Percentiles rank a stretch among this genome's conserved stretches.
Evolutionary conservation across 1,284 basidiomycete genomes (phyloP).

Genomic region (Gymnopus androsaceus): DNA sequence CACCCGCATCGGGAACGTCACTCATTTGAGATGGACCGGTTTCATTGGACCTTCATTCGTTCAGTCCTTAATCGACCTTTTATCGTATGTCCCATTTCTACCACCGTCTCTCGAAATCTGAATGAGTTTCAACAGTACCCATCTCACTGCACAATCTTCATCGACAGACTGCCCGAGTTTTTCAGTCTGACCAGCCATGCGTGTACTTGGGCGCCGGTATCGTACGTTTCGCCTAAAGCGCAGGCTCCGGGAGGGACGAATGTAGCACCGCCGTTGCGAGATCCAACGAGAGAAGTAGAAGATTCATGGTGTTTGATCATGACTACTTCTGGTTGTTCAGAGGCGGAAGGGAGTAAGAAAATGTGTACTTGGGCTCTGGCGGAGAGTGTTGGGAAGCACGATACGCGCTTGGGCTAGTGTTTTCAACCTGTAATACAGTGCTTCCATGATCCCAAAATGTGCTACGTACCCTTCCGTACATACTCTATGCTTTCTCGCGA

Average conservation of each 20-base stretch:
- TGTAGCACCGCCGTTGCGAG: slow-evolving; percentile 30
- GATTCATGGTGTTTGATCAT: slow-evolving; percentile 51
- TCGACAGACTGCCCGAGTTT: slow-evolving; percentile 22
- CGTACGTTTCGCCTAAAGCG: slow-evolving; percentile 42
- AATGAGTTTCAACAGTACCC: slow-evolving; percentile 13
- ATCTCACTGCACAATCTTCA: slow-evolving; percentile 4
- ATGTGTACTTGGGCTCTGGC: slow-evolving; percentile 40
- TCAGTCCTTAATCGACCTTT: slow-evolving; percentile 46
- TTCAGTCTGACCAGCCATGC: slow-evolving; percentile 38
- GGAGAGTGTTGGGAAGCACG: slow-evolving; percentile 53
- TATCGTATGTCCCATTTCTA: slow-evolving; percentile 36
- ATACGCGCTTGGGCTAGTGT: slow-evolving; percentile 38
- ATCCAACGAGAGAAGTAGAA: slow-evolving; percentile 50
- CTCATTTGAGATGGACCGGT: slow-evolving; percentile 60
- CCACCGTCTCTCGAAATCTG: slow-evolving; percentile 14
- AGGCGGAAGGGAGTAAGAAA: not conserved
- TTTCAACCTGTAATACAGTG: too few relatives aligned
- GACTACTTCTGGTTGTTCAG: slow-evolving; percentile 18
- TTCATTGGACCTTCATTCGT: slow-evolving; percentile 54
- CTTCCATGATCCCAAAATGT: too few relatives aligned
- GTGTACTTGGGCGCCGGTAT: slow-evolving; percentile 42
- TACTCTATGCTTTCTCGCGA: too few relatives aligned
- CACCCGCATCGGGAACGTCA: slow-evolving; percentile 44
- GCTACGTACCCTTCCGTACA: too few relatives aligned
- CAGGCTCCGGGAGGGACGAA: slow-evolving; percentile 17